Conservation (phyloP, 163 green algal genomes). For the Scenedesmus sp. region DNA sequence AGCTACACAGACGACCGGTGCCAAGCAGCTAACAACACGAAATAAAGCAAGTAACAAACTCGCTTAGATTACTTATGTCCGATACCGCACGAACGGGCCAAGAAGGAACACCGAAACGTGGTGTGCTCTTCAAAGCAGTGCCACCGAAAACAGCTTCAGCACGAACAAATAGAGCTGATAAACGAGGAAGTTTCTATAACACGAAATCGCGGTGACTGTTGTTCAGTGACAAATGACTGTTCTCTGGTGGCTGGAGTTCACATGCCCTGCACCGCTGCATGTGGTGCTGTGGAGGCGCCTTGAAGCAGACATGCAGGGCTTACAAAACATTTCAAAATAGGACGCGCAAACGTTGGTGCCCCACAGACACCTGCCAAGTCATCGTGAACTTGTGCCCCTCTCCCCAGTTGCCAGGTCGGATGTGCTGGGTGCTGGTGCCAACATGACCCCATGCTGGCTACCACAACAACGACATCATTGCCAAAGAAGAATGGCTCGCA, state of each 20-base stretch:
- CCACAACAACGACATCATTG: no score
- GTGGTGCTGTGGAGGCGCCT: background rate
- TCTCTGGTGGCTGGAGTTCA: slow-evolving; percentile 1
- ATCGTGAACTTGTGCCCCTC: no score
- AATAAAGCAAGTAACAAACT: background rate
- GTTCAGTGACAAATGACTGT: background rate
- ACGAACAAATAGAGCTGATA: background rate
- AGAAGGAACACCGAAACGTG: background rate
- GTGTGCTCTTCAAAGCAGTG: background rate
- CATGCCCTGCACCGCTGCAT: background rate
- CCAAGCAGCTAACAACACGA: background rate
- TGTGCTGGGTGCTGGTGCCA: no score
- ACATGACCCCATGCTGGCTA: no score
- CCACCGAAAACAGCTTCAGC: background rate
- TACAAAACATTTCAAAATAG: no score
- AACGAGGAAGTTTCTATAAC: background rate
- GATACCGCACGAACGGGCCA: background rate
- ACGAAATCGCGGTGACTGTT: background rate
- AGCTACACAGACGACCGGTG: background rate
- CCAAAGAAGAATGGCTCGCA: no score
- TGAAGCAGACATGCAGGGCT: background rate
- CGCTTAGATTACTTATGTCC: no score
- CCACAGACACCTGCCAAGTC: no score
- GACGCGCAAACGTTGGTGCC: no score
- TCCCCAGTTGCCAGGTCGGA: no score